phyloP scores from a whole-genome alignment of 2,329 filamentous ascomycete genomes.

The Phialocephala subalpina region DNA sequence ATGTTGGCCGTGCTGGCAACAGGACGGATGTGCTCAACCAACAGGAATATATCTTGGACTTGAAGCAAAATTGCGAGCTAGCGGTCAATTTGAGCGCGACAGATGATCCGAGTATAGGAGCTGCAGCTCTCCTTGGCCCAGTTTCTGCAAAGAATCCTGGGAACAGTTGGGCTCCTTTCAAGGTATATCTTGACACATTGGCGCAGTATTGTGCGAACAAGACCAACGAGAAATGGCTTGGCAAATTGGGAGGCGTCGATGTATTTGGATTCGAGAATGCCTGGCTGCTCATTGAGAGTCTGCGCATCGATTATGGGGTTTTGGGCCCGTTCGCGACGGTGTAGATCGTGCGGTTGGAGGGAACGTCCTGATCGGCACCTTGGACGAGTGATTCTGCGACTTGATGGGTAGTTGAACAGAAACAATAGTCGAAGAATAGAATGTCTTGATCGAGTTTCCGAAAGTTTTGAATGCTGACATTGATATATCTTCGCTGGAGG shows the following conservation, averaged over 20 bases:
- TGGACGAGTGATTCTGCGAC: not conserved
- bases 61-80: slow-evolving; percentile 31
- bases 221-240: slow-evolving; percentile 39
- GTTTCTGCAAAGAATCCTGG: slow-evolving; percentile 32
- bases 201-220: slow-evolving; percentile 32
- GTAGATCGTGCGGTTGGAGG: not conserved
- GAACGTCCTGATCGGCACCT: not conserved
- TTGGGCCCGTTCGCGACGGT: slow-evolving; percentile 18
- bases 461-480: too few relatives aligned
- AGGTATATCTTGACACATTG: slow-evolving; percentile 30
- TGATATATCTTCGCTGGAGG: too few relatives aligned
- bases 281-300: slow-evolving; percentile 32
- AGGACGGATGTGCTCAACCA: slow-evolving; percentile 35
- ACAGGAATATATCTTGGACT: slow-evolving; percentile 37
- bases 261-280: slow-evolving; percentile 38
- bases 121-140: slow-evolving; percentile 16
- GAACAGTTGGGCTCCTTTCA: slow-evolving; percentile 37
- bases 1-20: slow-evolving; percentile 35
- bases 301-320: slow-evolving; percentile 35
- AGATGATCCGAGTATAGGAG: slow-evolving; percentile 11
- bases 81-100: slow-evolving; percentile 31
- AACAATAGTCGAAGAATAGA: too few relatives aligned
- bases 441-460: too few relatives aligned
- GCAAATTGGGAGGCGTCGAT: slow-evolving; percentile 35
- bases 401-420: too few relatives aligned